Evolutionary conservation across 495 filamentous ascomycete genomes (phyloP).

Genomic region (Aspergillus wentii): DNA sequence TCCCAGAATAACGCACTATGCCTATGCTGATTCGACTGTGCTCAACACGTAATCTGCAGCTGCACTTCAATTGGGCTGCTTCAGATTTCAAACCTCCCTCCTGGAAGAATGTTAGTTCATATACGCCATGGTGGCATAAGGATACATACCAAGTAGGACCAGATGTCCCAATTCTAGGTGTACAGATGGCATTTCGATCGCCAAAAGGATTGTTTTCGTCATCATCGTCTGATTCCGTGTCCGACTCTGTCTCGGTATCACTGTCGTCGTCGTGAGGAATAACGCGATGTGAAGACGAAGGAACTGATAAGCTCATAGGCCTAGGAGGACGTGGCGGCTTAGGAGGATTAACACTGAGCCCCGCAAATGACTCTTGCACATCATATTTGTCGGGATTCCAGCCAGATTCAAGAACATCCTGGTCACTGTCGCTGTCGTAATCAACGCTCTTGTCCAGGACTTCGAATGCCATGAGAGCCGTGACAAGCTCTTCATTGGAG

Average conservation of each 20-base stretch:
- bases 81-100: constrained; percentile 21
- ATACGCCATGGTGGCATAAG: neutral
- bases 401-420: constrained; percentile 34
- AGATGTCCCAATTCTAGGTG: constrained; percentile 47
- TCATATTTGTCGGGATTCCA: constrained; percentile 30
- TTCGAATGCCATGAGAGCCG: constrained; percentile 91
- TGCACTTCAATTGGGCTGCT: too few relatives aligned
- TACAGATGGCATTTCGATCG: constrained; percentile 67
- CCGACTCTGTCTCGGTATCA: constrained; percentile 45
- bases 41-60: too few relatives aligned
- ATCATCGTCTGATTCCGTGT: constrained; percentile 49
- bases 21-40: too few relatives aligned
- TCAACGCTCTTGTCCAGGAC: constrained; percentile 93
- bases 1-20: too few relatives aligned
- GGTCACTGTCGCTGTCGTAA: constrained; percentile 92
- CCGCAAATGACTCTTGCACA: constrained; percentile 33
- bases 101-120: constrained; percentile 5
- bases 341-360: constrained; percentile 35
- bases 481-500: constrained; percentile 80
- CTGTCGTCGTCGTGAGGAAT: constrained; percentile 26
- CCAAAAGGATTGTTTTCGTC: constrained; percentile 76
- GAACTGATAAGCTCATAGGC: constrained; percentile 26
- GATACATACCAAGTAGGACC: constrained; percentile 49
- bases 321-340: constrained; percentile 36
- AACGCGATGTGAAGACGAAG: constrained; percentile 12